Evolutionary conservation across 2,329 filamentous ascomycete species (phyloP), one percentile per base, ranked within the genome.

Genomic region (Xylaria hypoxylon): DNA sequence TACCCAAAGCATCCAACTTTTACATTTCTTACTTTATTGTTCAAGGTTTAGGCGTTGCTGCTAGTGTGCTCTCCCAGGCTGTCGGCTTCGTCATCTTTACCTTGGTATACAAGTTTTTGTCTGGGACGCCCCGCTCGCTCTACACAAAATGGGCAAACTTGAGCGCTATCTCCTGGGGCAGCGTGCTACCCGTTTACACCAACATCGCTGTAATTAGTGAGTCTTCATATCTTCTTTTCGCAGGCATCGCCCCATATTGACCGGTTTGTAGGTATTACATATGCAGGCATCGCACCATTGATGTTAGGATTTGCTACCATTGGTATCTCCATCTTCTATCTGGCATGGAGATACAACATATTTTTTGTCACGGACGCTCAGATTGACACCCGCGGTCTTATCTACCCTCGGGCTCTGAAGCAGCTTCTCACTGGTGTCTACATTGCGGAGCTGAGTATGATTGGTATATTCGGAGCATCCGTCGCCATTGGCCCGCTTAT

Each of bases 21-120:
- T 99, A 97, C 79, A 90, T 98, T 22, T 93, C 91, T 0, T 99
- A 98, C 81, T 96, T 99, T 71, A 88, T 98, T 35, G 87, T 99
- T 2, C 96, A 98, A 79, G 96, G 95, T 38, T 79, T 98, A 64
- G 90, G 90, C 1, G 89, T 95, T 68, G 91, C 93, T 3, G 86
- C 92, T 0, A 87, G 90, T 52, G 87, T 92, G 1, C 79, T 98
- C 5, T 84, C 96, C 2, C 93, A 96, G 72, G 77, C 85, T 0
- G 81, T 83, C 15, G 93, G 93, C 17, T 85, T 98, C 57, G 79
- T 94, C 52, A 79, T 96, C 33, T 92, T 91, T 76, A 88, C 89
- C 57, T 76, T 97, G 5, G 82, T 94, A 52, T 92, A 94, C 78
- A 91, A 89, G 73, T 83, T 92, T 69, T 79, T 96, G 40, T 88